Conservation (phyloP, 805 yeast species). For the Candida taoyuanica region DNA sequence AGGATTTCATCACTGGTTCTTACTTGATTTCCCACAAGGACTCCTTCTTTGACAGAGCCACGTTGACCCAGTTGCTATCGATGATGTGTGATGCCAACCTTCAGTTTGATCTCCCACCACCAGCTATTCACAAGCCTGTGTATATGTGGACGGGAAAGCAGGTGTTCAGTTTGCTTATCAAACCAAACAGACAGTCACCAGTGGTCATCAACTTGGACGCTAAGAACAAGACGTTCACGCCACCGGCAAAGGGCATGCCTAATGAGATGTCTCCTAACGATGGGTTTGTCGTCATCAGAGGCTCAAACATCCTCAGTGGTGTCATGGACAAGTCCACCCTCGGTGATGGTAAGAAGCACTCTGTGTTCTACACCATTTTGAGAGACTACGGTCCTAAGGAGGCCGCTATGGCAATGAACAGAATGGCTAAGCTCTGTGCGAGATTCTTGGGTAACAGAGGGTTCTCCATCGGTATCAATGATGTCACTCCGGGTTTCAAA, state of each 20-base stretch:
- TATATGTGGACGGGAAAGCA: constrained; percentile 98
- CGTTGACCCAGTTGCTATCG: constrained; percentile 73
- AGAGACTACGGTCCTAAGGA: constrained; percentile 96
- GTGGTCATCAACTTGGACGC: constrained; percentile 91
- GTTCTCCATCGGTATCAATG: constrained; percentile 94
- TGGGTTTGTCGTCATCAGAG: constrained; percentile 87
- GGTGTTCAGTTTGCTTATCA: constrained; percentile 80
- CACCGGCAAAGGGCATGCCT: constrained; percentile 70
- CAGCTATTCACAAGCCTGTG: constrained; percentile 85
- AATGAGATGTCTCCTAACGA: constrained; percentile 97
- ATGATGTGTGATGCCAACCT: constrained; percentile 94
- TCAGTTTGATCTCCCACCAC: constrained; percentile 94
- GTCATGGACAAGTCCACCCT: constrained; percentile 94
- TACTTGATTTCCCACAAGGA: constrained; percentile 91
- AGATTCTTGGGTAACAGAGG: constrained; percentile 93
- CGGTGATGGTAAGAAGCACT: constrained; percentile 98
- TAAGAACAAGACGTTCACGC: constrained; percentile 81
- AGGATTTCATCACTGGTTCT: constrained; percentile 97
- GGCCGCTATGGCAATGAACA: constrained; percentile 94
- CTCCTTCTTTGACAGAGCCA: constrained; percentile 83
- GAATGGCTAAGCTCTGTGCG: constrained; percentile 99
- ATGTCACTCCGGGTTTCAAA: constrained; percentile 88
- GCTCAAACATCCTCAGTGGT: constrained; percentile 85
- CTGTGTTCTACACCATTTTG: constrained; percentile 90
- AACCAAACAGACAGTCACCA: constrained; percentile 70